Conservation (phyloP, 345 rosid species). For the Luvunga scandens region DNA sequence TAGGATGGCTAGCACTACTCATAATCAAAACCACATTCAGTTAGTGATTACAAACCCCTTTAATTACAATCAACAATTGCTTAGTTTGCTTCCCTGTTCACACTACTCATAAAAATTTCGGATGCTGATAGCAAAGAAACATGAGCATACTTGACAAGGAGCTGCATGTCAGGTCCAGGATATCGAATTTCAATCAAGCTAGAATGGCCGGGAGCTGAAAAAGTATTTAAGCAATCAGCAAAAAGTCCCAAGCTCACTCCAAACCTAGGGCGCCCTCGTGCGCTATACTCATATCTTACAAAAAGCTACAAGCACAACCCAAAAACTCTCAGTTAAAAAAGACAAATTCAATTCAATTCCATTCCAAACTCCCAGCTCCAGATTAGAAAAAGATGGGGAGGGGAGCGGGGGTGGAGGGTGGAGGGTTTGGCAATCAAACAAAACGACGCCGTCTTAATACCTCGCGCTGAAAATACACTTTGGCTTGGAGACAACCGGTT, state of each 20-base stretch:
- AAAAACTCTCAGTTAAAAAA: too few species aligned
- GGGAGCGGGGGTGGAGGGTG: too few species aligned
- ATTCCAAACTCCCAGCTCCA: too few species aligned
- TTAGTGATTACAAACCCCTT: neutral
- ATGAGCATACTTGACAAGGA: constrained; percentile 70
- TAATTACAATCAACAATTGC: neutral
- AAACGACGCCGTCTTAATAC: constrained; percentile 20
- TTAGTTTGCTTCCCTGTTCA: neutral
- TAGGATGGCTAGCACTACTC: too few species aligned
- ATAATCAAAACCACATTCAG: constrained; percentile 2
- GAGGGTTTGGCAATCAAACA: too few species aligned
- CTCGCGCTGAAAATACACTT: constrained; percentile 93
- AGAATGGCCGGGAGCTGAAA: constrained; percentile 74
- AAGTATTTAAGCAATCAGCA: constrained; percentile 88
- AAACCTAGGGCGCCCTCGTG: constrained; percentile 75
- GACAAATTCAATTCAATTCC: too few species aligned
- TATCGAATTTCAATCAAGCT: constrained; percentile 70
- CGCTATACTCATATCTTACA: constrained; percentile 53
- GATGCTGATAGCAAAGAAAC: neutral
- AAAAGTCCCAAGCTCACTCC: constrained; percentile 89
- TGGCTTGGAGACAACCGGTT: constrained; percentile 87
- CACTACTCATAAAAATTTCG: too few species aligned
- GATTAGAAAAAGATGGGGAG: too few species aligned
- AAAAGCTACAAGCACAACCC: constrained; percentile 49
- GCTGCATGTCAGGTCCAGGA: constrained; percentile 98